Base-by-base conservation (phyloP, 2,329 filamentous ascomycete species). In the Arthrinium puccinioides region DNA sequence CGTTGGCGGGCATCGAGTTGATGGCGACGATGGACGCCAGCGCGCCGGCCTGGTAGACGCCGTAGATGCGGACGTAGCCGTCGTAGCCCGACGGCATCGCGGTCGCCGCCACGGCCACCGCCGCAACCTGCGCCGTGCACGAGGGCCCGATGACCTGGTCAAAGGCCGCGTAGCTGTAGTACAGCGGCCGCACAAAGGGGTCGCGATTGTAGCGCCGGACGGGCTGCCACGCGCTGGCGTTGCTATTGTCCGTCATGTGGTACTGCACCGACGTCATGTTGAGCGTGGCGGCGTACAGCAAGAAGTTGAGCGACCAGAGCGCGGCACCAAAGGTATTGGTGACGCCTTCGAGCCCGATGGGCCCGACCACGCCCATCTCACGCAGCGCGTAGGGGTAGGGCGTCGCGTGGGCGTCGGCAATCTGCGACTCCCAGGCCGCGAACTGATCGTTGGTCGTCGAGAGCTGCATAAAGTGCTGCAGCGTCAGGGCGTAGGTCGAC, bases 181-280 rank as follows among this genome's bases (percentile, higher is more conserved):
- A 73, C 31, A 62, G 55, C 2, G 69, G 67, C 19, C 69, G 62
- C 9, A 72, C 66, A 44, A 62, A 62, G 2, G 64, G 60, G 19
- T 54, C 51, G 5, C 51, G 57, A 20, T 56, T 62, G 43, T 64
- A 59, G 41, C 60, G 52, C 14, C 52, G 34, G 25, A 65, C 55
- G 13, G 69, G 69, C 43, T 67, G 62, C 69, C 69, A 73, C 3
- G 69, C 65, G 38, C 62, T 62, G 6, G 67, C 65, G 45, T 66
- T 66, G 42, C 67, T 70, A 51, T 70, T 70, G 51, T 70, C 67
- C 9, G 69, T 72, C 68, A 72, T 71, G 57, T 73, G 69, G 59
- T 72, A 64, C 43, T 70, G 60, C 3, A 72, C 66, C 8, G 63
- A 64, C 0, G 59, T 54, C 36, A 72, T 62, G 42, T 66, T 67